A percentile compares a stretch with the other conserved stretches of the same genome.
Conservation (phyloP, 495 filamentous ascomycete genomes). For the Terfezia claveryi region DNA sequence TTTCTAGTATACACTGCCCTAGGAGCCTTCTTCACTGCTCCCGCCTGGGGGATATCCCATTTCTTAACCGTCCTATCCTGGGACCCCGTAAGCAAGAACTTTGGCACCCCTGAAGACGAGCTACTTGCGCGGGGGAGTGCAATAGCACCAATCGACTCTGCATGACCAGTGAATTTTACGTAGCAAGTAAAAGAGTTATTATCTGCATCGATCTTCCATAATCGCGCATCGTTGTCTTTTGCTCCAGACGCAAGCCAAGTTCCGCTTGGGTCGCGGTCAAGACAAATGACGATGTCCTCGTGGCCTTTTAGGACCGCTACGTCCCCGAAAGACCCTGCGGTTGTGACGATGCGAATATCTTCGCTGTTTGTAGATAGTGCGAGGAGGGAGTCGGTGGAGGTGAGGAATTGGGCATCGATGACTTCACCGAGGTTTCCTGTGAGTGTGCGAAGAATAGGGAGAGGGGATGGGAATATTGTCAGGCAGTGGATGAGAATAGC, state of each 20-base stretch:
- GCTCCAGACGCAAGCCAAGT: conserved; percentile 89
- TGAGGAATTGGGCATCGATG: conserved; percentile 72
- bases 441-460: conserved; percentile 40
- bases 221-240: conserved; percentile 82
- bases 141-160: conserved; percentile 86
- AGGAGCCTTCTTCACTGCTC: conserved; percentile 20
- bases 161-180: conserved; percentile 67
- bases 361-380: conserved; percentile 91
- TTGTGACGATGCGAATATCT: conserved; percentile 66
- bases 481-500: conserved; percentile 55
- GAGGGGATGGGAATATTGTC: conserved; percentile 14
- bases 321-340: conserved; percentile 56
- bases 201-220: conserved; percentile 72
- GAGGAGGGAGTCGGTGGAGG: conserved; percentile 53
- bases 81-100: conserved; percentile 71
- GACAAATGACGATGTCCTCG: conserved; percentile 81
- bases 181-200: conserved; percentile 55
- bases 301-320: conserved; percentile 69
- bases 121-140: conserved; percentile 52
- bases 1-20: conserved; percentile 61
- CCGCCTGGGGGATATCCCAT: conserved; percentile 45
- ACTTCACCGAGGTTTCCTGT: conserved; percentile 96
- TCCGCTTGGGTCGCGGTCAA: conserved; percentile 89
- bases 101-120: conserved; percentile 43
- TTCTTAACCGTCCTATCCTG: conserved; percentile 87